Evolutionary conservation across 176 grass and related monocot genomes (phyloP).

Genomic region (Rhynchospora breviuscula): DNA sequence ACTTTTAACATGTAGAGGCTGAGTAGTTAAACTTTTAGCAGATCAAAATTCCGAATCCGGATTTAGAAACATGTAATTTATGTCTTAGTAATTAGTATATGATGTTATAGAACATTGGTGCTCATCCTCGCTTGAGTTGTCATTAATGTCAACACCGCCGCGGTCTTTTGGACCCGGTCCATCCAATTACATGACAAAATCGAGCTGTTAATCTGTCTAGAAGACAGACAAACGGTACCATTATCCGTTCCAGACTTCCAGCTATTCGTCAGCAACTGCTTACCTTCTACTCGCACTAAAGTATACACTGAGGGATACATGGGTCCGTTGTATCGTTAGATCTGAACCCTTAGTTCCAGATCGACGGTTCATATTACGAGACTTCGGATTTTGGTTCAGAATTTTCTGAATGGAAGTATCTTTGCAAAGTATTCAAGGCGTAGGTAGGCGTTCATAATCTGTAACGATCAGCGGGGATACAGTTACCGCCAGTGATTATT

Average conservation of each 20-base stretch:
- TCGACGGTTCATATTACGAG: neutral
- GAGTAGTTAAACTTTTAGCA: too few species aligned
- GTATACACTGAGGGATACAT: neutral
- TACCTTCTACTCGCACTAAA: neutral
- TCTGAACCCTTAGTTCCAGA: neutral
- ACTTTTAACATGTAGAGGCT: too few species aligned
- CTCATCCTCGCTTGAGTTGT: too few species aligned
- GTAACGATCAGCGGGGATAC: neutral
- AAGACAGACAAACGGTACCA: neutral
- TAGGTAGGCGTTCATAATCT: constrained; percentile 13
- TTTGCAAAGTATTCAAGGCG: too few species aligned
- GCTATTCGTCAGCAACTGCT: constrained; percentile 17
- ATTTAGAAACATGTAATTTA: neutral
- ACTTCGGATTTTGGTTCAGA: neutral
- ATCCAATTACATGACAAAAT: neutral
- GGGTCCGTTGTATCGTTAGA: neutral
- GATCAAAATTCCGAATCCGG: too few species aligned
- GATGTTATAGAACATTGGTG: neutral
- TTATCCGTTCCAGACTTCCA: neutral
- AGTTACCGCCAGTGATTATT: neutral
- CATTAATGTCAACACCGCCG: neutral
- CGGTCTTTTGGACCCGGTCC: neutral
- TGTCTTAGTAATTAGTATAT: neutral
- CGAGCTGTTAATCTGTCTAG: neutral
- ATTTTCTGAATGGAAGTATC: neutral